Conservation (phyloP, 805 yeast species). For the Pichia ethanolica region DNA sequence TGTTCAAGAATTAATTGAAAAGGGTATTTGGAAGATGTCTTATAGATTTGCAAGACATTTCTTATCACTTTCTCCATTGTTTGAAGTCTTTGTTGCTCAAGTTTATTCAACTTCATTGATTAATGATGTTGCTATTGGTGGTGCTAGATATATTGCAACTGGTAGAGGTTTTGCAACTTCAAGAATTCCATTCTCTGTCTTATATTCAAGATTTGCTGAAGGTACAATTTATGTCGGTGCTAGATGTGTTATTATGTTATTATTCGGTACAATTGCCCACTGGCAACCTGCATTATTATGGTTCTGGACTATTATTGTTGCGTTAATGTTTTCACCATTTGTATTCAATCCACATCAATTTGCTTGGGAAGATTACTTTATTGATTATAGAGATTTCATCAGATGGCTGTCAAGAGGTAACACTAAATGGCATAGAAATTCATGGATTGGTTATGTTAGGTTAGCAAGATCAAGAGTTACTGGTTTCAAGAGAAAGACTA, state of each 20-base stretch:
- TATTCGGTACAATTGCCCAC: slow-evolving; percentile 66
- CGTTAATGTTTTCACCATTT: slow-evolving; percentile 88
- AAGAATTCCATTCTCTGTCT: slow-evolving; percentile 66
- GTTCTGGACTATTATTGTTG: slow-evolving; percentile 93
- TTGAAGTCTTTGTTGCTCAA: slow-evolving; percentile 78
- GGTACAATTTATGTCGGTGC: slow-evolving; percentile 83
- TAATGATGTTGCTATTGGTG: slow-evolving; percentile 72
- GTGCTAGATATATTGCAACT: slow-evolving; percentile 80
- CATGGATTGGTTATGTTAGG: slow-evolving; percentile 82
- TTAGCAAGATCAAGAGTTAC: slow-evolving; percentile 78
- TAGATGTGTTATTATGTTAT: slow-evolving; percentile 62
- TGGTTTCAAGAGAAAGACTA: slow-evolving; percentile 71
- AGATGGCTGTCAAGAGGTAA: slow-evolving; percentile 90
- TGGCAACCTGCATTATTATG: slow-evolving; percentile 93
- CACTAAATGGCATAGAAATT: slow-evolving; percentile 80
- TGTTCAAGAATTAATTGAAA: slow-evolving; percentile 73
- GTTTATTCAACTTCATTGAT: slow-evolving; percentile 65
- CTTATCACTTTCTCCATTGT: slow-evolving; percentile 66
- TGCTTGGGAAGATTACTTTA: slow-evolving; percentile 90
- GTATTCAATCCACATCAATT: slow-evolving; percentile 97
- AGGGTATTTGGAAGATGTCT: slow-evolving; percentile 71
- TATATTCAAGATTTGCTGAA: slow-evolving; percentile 73
- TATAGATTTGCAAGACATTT: slow-evolving; percentile 65
- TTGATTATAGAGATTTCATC: slow-evolving; percentile 91
- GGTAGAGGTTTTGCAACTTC: slow-evolving; percentile 85